phyloP scores from a whole-genome alignment of 2,329 filamentous ascomycete species.

The Cladosporium austrohemisphaericum region DNA sequence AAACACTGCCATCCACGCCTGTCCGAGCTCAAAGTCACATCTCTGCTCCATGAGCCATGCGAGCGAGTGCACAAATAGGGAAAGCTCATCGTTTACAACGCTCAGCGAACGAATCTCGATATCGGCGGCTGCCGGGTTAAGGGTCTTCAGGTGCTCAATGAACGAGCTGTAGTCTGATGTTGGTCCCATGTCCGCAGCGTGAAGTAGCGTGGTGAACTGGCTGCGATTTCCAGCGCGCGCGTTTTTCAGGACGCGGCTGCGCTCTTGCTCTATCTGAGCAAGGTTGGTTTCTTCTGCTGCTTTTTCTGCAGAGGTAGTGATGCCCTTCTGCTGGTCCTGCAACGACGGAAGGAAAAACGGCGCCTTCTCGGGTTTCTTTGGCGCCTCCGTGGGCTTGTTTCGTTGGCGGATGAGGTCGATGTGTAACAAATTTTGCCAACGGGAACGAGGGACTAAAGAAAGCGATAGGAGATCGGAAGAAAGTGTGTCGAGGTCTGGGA shows the following conservation, averaged over 20 bases:
- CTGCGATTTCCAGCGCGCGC: slow-evolving; percentile 18
- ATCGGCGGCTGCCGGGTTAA: slow-evolving; percentile 82
- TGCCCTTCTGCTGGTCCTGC: slow-evolving; percentile 34
- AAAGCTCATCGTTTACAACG: slow-evolving; percentile 58
- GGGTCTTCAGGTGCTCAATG: slow-evolving; percentile 71
- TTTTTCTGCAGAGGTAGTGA: slow-evolving; percentile 7
- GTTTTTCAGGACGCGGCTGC: slow-evolving; percentile 30
- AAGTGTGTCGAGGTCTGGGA: slow-evolving; percentile 48
- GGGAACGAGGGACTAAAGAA: slow-evolving; percentile 80
- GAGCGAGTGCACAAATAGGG: slow-evolving; percentile 76
- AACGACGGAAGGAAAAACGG: slow-evolving; percentile 88
- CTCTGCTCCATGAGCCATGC: slow-evolving; percentile 65
- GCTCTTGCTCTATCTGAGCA: slow-evolving; percentile 32
- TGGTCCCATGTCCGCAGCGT: slow-evolving; percentile 33
- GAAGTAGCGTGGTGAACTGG: slow-evolving; percentile 49
- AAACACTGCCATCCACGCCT: slow-evolving; percentile 97
- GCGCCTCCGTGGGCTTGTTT: slow-evolving; percentile 89
- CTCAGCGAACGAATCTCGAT: slow-evolving; percentile 80
- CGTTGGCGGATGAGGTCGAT: slow-evolving; percentile 85
- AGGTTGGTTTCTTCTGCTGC: slow-evolving; percentile 29
- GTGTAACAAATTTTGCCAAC: slow-evolving; percentile 92
- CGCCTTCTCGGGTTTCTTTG: slow-evolving; percentile 87
- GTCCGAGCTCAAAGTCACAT: slow-evolving; percentile 86
- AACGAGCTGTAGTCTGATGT: slow-evolving; percentile 63
- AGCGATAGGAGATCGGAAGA: slow-evolving; percentile 80